Evolutionary conservation across 2,329 filamentous ascomycete species (phyloP).

Genomic region (Rhynchosporium agropyri): DNA sequence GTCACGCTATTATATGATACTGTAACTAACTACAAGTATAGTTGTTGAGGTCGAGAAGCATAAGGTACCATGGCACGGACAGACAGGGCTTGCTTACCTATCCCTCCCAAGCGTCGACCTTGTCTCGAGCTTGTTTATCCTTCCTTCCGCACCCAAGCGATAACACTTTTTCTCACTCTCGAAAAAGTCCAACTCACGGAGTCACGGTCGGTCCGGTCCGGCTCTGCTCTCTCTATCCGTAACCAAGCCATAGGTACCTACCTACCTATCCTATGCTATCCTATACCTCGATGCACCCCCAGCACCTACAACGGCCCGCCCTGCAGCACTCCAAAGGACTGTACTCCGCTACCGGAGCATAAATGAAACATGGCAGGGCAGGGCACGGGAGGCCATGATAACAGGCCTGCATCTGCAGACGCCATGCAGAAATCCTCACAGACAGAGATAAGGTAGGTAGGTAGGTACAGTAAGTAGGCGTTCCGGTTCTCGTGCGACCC

Average conservation of each 20-base stretch:
- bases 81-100: too few species aligned
- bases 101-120: too few species aligned
- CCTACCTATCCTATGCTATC: not conserved
- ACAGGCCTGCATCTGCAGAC: not conserved
- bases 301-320: conserved; percentile 13
- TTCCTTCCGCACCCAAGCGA: too few species aligned
- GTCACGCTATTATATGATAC: too few species aligned
- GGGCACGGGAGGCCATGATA: not conserved
- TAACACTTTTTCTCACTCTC: too few species aligned
- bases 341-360: too few species aligned
- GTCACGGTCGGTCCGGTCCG: conserved; percentile 7
- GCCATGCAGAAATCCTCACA: not conserved
- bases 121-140: too few species aligned
- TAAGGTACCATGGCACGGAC: too few species aligned
- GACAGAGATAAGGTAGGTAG: not conserved
- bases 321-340: not conserved
- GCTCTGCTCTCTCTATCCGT: conserved; percentile 14
- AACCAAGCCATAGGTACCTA: not conserved
- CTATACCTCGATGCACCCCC: conserved; percentile 13
- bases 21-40: too few species aligned
- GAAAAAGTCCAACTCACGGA: conserved; percentile 9
- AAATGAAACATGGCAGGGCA: too few species aligned
- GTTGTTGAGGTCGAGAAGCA: too few species aligned
- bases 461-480: conserved; percentile 16
- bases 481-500: not conserved